These are phyloP conservation scores for Punctularia strigosozonata DNA, from an alignment of 768 basidiomycete species.

Conservation along the genomic window DNA sequence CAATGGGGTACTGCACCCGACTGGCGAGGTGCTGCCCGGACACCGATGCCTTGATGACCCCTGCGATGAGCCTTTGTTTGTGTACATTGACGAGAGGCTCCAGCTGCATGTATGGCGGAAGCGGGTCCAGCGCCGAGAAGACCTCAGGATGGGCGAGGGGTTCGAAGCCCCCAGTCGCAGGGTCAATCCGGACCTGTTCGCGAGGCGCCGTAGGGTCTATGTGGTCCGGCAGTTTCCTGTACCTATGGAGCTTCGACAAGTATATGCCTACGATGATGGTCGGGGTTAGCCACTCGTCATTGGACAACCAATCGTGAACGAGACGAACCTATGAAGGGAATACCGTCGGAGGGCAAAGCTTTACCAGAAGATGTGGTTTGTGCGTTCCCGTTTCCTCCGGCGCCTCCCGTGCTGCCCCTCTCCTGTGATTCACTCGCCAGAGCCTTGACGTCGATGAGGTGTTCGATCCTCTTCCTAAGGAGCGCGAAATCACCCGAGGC, in stretches of 20 bases:
- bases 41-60: conserved; percentile 69
- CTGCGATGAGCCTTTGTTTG: conserved; percentile 75
- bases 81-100: conserved; percentile 85
- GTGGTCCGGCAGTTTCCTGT: conserved; percentile 61
- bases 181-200: conserved; percentile 53
- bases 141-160: conserved; percentile 69
- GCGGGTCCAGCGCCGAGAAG: conserved; percentile 57
- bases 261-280: conserved; percentile 45
- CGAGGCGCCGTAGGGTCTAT: conserved; percentile 77
- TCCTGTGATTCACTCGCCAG: conserved; percentile 41
- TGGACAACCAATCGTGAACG: not conserved
- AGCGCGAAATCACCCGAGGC: conserved; percentile 61
- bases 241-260: conserved; percentile 55
- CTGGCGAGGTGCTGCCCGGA: conserved; percentile 77
- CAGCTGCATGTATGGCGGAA: conserved; percentile 68
- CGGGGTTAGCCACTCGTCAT: not conserved
- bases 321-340: conserved; percentile 72
- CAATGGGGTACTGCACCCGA: conserved; percentile 53
- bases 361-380: no score
- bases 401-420: conserved; percentile 35
- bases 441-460: conserved; percentile 56
- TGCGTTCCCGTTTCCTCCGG: conserved; percentile 20
- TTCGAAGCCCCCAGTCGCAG: conserved; percentile 49
- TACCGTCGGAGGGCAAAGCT: conserved; percentile 51
- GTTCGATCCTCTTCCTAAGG: conserved; percentile 53